Evolutionary conservation across 106 monocot genomes (phyloP).

Genomic region (Dendrobium nobile): DNA sequence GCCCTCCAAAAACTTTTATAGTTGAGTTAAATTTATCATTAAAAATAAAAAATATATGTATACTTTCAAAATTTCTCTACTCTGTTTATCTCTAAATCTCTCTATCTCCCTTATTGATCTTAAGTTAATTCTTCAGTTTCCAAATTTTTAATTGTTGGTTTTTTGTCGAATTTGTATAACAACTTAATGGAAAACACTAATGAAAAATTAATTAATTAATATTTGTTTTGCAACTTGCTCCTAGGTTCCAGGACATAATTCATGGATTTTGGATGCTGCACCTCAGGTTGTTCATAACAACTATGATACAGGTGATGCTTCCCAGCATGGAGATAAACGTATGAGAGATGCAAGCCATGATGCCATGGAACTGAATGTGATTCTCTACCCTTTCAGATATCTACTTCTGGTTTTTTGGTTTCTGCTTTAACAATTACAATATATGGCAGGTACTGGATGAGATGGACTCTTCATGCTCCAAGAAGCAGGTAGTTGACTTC

Average conservation of each 20-base stretch:
- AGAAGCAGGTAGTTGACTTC: constrained; percentile 45
- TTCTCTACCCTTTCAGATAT: neutral
- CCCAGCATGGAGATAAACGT: constrained; percentile 72
- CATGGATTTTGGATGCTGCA: constrained; percentile 52
- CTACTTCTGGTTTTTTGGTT: neutral
- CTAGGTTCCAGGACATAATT: constrained; percentile 88
- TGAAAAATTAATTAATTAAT: neutral
- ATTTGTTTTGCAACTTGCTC: neutral
- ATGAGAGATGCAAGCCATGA: constrained; percentile 45
- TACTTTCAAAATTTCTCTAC: too few species aligned
- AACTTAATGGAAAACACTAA: neutral
- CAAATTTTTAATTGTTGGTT: neutral
- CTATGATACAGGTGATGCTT: constrained; percentile 5
- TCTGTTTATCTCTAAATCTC: neutral
- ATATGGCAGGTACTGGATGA: constrained; percentile 26
- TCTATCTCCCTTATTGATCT: neutral
- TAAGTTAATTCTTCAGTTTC: neutral
- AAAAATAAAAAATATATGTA: too few species aligned
- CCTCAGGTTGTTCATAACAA: constrained; percentile 20
- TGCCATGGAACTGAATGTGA: constrained; percentile 38
- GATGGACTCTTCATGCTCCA: constrained; percentile 27
- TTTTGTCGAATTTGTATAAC: neutral
- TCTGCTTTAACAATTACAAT: neutral
- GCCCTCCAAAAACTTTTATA: too few species aligned
- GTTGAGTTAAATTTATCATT: too few species aligned